A percentile compares a stretch with the other conserved stretches of the same genome.
phyloP scores from a whole-genome alignment of 495 filamentous ascomycete genomes.

The Haplographium delicatum region DNA sequence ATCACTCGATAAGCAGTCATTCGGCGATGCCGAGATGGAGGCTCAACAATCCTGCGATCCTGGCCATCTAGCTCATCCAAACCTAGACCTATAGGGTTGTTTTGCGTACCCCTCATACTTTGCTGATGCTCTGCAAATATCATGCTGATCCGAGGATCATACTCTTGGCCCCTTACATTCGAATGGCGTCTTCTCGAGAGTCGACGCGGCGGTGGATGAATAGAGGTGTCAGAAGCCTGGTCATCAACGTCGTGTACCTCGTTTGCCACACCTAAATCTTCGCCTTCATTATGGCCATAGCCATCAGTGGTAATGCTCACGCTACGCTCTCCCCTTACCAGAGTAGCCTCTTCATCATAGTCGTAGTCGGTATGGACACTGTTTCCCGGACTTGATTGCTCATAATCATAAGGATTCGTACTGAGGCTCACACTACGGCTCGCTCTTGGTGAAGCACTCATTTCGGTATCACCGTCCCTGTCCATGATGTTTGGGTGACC shows the following conservation, averaged over 20 bases:
- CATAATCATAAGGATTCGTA: neutral
- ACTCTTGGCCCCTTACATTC: conserved; percentile 10
- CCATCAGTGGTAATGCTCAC: neutral
- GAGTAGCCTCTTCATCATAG: conserved; percentile 1
- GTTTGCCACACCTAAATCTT: conserved; percentile 16
- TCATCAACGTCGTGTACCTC: conserved; percentile 19
- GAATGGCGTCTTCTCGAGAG: conserved; percentile 2
- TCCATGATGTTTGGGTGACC: conserved; percentile 7
- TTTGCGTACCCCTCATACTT: conserved; percentile 3
- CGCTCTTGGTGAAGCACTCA: conserved; percentile 20
- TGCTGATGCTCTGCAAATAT: conserved; percentile 25
- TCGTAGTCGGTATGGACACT: conserved; percentile 10
- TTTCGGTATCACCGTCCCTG: conserved; percentile 26
- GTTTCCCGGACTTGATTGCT: conserved; percentile 1
- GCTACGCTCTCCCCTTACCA: neutral
- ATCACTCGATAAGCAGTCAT: conserved; percentile 10
- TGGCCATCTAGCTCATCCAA: conserved; percentile 12
- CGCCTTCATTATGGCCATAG: neutral
- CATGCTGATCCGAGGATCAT: conserved; percentile 22
- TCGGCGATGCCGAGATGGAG: conserved; percentile 7
- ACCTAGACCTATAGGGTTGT: conserved; percentile 1
- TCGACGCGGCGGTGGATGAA: conserved; percentile 19
- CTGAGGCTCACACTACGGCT: conserved; percentile 2
- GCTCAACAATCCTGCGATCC: conserved; percentile 11
- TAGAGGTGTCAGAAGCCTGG: conserved; percentile 16